Evolutionary conservation across 805 yeast species (phyloP).

Genomic region (Peterozyma xylosa): DNA sequence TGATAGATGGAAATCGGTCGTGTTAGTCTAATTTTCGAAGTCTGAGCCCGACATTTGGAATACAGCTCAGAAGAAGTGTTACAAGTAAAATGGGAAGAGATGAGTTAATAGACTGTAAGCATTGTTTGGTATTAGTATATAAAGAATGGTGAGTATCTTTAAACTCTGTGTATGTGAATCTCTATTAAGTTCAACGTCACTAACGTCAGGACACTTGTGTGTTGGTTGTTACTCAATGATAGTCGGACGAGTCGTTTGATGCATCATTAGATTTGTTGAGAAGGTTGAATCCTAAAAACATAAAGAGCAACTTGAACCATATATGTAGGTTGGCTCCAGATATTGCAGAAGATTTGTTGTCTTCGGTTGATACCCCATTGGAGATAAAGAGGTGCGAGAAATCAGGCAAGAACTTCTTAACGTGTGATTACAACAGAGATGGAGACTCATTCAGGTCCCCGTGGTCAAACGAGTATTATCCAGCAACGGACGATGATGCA

Average conservation of each 20-base stretch:
- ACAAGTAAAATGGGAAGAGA: no score
- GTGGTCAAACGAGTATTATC: slow-evolving; percentile 73
- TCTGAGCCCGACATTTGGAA: no score
- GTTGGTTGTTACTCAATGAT: background rate
- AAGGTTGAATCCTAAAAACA: slow-evolving; percentile 62
- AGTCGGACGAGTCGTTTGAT: slow-evolving; percentile 50
- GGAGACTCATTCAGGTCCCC: slow-evolving; percentile 91
- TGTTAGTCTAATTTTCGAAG: no score
- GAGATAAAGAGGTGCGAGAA: slow-evolving; percentile 38
- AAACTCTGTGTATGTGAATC: no score
- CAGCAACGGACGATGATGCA: slow-evolving; percentile 54
- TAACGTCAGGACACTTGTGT: no score
- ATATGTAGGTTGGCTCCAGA: slow-evolving; percentile 53
- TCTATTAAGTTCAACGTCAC: no score
- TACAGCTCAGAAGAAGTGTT: no score
- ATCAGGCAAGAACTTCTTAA: slow-evolving; percentile 61
- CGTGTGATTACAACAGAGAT: slow-evolving; percentile 94
- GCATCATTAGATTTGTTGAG: slow-evolving; percentile 75
- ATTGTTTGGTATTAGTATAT: no score
- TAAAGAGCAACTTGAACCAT: slow-evolving; percentile 34
- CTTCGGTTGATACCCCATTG: slow-evolving; percentile 85
- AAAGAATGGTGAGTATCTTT: no score
- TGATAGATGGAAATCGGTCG: no score
- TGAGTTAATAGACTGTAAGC: no score
- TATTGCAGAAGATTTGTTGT: slow-evolving; percentile 78